Percentiles rank a stretch among this genome's conserved stretches.
Conservation (phyloP, 2,329 filamentous ascomycete species). For the Pseudocercospora pini-densiflorae region DNA sequence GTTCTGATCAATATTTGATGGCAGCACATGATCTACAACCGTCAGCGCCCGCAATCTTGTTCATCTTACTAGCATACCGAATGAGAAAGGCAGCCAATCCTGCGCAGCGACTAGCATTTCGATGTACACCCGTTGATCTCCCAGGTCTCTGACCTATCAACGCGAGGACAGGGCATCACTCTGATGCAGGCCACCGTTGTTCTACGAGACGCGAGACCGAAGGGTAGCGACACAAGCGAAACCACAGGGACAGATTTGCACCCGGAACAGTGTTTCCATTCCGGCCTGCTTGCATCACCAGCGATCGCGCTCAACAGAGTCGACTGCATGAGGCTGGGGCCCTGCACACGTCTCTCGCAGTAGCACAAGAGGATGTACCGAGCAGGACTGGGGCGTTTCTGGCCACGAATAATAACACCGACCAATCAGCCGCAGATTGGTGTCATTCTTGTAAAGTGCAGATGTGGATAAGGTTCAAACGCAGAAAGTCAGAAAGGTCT, state of each 20-base stretch:
- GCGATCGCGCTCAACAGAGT: constrained; percentile 9
- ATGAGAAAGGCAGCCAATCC: constrained; percentile 18
- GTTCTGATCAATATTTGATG: constrained; percentile 18
- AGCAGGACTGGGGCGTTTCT: constrained; percentile 2
- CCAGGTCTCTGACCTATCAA: constrained; percentile 8
- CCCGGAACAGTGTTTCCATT: not conserved
- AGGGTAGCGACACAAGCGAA: not conserved
- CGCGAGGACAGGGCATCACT: not conserved
- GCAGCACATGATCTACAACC: constrained; percentile 22
- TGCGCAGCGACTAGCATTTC: constrained; percentile 4
- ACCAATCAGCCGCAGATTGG: constrained; percentile 7
- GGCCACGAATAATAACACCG: not conserved
- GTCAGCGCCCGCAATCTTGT: constrained; percentile 3
- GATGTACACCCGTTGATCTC: constrained; percentile 18
- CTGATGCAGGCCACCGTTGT: constrained; percentile 20
- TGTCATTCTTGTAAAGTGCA: constrained; percentile 1
- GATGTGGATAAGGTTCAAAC: constrained; percentile 8
- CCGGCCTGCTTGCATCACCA: constrained; percentile 11
- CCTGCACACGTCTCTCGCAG: constrained; percentile 5
- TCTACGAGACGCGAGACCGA: constrained; percentile 7
- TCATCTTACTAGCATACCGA: constrained; percentile 8
- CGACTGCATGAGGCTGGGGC: constrained; percentile 15
- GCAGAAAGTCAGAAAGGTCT: constrained; percentile 2
- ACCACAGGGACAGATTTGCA: not conserved
- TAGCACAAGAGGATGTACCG: constrained; percentile 17